Evolutionary conservation across 179 eudicot genomes (phyloP).

Genomic region (Pouteria campechiana): DNA sequence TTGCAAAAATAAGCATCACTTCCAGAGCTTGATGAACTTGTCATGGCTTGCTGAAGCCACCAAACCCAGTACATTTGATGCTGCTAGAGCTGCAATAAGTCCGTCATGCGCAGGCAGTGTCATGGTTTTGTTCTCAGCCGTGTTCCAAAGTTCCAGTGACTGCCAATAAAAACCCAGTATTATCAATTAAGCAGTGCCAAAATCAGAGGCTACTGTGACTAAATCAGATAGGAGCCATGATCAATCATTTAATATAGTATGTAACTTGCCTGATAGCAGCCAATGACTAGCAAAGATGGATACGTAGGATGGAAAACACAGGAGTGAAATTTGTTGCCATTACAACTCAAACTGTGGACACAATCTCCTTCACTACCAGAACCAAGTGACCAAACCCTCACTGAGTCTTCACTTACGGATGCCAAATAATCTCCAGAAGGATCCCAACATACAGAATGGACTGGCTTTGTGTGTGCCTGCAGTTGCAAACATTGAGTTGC

Average conservation of each 20-base stretch:
- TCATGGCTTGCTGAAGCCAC: slow-evolving; percentile 89
- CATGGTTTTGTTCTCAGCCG: slow-evolving; percentile 75
- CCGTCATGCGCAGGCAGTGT: slow-evolving; percentile 66
- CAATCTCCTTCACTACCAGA: slow-evolving; percentile 24
- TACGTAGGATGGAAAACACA: slow-evolving; percentile 43
- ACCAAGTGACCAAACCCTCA: slow-evolving; percentile 38
- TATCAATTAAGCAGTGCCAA: neutral
- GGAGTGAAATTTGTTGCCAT: slow-evolving; percentile 36
- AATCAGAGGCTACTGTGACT: too few relatives aligned
- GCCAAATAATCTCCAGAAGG: slow-evolving; percentile 40
- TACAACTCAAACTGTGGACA: slow-evolving; percentile 31
- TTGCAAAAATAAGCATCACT: slow-evolving; percentile 24
- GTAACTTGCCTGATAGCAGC: slow-evolving; percentile 47
- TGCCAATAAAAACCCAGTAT: slow-evolving; percentile 1
- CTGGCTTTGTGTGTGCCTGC: slow-evolving; percentile 35
- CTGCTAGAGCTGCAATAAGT: slow-evolving; percentile 53
- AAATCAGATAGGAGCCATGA: too few relatives aligned
- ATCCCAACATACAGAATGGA: slow-evolving; percentile 42
- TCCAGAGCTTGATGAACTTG: slow-evolving; percentile 77
- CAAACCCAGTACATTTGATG: slow-evolving; percentile 46
- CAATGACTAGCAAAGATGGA: slow-evolving; percentile 32
- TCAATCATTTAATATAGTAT: too few relatives aligned
- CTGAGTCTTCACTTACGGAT: slow-evolving; percentile 38
- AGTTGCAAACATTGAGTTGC: neutral
- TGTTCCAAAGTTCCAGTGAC: slow-evolving; percentile 56